Conservation (phyloP, 345 rosid genomes). For the Populus ilicifolia region DNA sequence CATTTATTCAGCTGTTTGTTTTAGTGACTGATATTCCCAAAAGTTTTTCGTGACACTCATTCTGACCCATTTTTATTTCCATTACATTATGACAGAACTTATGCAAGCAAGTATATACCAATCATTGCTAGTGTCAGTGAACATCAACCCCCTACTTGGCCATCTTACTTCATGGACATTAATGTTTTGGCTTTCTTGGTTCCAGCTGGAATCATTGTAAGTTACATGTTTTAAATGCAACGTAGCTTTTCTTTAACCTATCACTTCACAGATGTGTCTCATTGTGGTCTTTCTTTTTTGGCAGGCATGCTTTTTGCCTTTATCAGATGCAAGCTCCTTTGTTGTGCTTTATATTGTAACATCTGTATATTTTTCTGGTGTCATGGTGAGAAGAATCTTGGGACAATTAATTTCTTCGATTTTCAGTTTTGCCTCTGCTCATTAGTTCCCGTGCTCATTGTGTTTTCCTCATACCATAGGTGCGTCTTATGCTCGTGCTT, state of each 20-base stretch:
- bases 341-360: conserved; percentile 84
- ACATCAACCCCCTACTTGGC: conserved; percentile 99
- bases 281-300: conserved; percentile 29
- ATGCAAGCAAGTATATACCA: conserved; percentile 98
- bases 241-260: conserved; percentile 1
- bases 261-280: conserved; percentile 4
- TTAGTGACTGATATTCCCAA: neutral
- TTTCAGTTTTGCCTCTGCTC: neutral
- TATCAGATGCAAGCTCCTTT: conserved; percentile 97
- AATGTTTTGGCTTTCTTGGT: conserved; percentile 99
- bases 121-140: conserved; percentile 99
- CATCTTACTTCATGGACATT: conserved; percentile 99
- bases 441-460: neutral
- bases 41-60: neutral
- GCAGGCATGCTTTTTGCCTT: conserved; percentile 96
- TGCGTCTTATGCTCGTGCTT: conserved; percentile 97
- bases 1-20: neutral
- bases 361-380: conserved; percentile 98
- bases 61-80: conserved; percentile 11
- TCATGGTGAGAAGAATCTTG: conserved; percentile 65
- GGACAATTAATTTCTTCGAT: neutral
- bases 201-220: conserved; percentile 97
- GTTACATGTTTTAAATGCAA: conserved; percentile 23
- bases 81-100: conserved; percentile 54
- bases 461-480: conserved; percentile 45